Conservation (phyloP, 352 stramenopile species). For the Globisporangium paddicum region DNA sequence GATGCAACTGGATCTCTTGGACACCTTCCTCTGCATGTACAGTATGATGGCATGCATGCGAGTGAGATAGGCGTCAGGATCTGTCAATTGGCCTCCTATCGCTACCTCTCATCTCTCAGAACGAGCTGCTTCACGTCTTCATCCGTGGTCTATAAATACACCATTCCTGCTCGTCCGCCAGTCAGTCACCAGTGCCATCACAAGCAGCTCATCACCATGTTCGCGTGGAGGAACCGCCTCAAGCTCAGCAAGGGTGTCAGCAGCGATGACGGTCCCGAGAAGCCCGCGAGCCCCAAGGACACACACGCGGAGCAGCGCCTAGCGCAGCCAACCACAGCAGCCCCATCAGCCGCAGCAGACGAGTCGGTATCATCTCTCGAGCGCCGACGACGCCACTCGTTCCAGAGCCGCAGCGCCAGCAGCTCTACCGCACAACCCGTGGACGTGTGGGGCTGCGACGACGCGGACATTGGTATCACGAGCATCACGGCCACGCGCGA, state of each 20-base stretch:
- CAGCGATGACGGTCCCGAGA: not conserved
- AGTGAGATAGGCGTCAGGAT: not conserved
- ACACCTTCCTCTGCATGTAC: not conserved
- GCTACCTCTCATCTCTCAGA: not conserved
- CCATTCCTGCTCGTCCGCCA: not conserved
- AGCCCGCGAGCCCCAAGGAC: not conserved
- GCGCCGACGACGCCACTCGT: not conserved
- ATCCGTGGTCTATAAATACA: not conserved
- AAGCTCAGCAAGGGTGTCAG: conserved; percentile 7
- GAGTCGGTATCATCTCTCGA: not conserved
- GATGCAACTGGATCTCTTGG: conserved; percentile 1
- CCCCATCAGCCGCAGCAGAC: not conserved
- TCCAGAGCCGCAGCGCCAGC: conserved; percentile 3
- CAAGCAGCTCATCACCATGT: not conserved
- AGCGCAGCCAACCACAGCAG: not conserved
- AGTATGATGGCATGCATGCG: not conserved
- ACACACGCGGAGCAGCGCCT: not conserved
- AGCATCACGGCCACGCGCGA: conserved; percentile 14
- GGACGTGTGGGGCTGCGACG: conserved; percentile 30
- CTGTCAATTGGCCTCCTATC: not conserved
- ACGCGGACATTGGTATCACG: conserved; percentile 51
- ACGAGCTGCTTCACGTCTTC: not conserved
- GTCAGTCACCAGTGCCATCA: not conserved
- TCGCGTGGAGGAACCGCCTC: conserved; percentile 10
- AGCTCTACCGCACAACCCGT: not conserved